Evolutionary conservation across 371 early-diverging fungal species (phyloP), one percentile per base, ranked within the genome.

Genomic region (Mortierella polycephala): DNA sequence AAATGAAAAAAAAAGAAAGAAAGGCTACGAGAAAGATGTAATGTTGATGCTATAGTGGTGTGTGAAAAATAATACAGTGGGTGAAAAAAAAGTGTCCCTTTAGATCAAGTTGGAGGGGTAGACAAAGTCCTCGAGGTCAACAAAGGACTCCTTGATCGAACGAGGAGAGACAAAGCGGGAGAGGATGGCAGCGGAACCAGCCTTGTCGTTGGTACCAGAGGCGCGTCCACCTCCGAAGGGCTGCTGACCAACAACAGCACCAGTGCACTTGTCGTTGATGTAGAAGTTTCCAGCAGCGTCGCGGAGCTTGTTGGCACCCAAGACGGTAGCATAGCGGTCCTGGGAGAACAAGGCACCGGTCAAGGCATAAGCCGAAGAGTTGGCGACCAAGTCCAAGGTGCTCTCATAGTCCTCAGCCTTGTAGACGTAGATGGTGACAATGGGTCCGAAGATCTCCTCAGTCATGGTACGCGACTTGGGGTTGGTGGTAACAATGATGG

Each of bases 171-270:
- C 92, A 86, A 96, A 98, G 71, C 98, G 93, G 56, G 91, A 86
- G 54, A 95, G 81, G 62, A 87, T 73, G 40, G 75, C 74, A 11
- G 81, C 74, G 54, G 64, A 69, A 65, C 99, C 98, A 45, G 98
- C 97, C 90, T 98, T 98, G 82, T 98, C 99, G 83, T 98, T 98
- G 21, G 99, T 98, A 60, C 98, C 98, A 9, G 96, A 96, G 37
- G 89, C 93, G 70, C 96, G 90, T 62, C 90, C 92, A 69, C 98
- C 98, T 70, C 99, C 99, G 82, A 98, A 97, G n/a, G 98, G 95
- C 86, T 98, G 98, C 83, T 98, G 98, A 61, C 96, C 98, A 40
- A 98, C 98, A 47, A 98, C 96, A 52, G 98, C 98, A 64, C 98
- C 98, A 52, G 98, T 98, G 77, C 91, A 95, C 85, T 98, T 98